Percentiles rank a stretch among this genome's conserved stretches.
These are phyloP conservation scores for Westerdykella sp. DNA, from an alignment of 2,329 filamentous ascomycete genomes.

Conservation along the genomic window DNA sequence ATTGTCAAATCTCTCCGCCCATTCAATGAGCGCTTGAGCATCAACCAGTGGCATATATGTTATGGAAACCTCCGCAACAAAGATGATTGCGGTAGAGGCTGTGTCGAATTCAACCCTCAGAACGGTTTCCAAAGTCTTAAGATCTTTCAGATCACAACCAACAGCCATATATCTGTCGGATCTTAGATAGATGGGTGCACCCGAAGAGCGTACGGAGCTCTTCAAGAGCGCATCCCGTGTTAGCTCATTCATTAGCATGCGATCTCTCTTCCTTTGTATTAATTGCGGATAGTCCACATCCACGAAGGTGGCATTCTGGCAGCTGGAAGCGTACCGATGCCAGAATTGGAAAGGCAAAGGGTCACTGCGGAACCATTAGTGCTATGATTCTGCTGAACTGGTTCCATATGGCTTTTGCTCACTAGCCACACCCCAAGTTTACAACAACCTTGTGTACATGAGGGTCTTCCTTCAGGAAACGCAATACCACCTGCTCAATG, in stretches of 20 bases:
- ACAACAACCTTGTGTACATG: slow-evolving; percentile 64
- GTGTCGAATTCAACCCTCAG: slow-evolving; percentile 56
- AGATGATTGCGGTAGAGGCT: slow-evolving; percentile 59
- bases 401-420: slow-evolving; percentile 41
- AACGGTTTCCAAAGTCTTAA: slow-evolving; percentile 53
- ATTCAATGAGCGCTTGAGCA: slow-evolving; percentile 68
- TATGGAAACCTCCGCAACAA: slow-evolving; percentile 83
- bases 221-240: slow-evolving; percentile 34
- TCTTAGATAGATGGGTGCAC: slow-evolving; percentile 23
- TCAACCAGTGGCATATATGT: slow-evolving; percentile 77
- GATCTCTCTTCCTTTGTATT: slow-evolving; percentile 64
- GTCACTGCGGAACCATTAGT: slow-evolving; percentile 54
- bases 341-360: slow-evolving; percentile 81
- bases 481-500: slow-evolving; percentile 65
- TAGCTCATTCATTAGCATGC: slow-evolving; percentile 54
- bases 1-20: slow-evolving; percentile 65
- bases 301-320: slow-evolving; percentile 60
- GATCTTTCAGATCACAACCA: slow-evolving; percentile 71
- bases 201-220: slow-evolving; percentile 21
- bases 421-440: slow-evolving; percentile 89
- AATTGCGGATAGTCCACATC: slow-evolving; percentile 82
- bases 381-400: not conserved
- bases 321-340: slow-evolving; percentile 56
- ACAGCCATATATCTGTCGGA: slow-evolving; percentile 71
- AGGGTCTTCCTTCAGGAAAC: slow-evolving; percentile 59